Conservation (phyloP, 345 rosid genomes). For the Populus simonii region DNA sequence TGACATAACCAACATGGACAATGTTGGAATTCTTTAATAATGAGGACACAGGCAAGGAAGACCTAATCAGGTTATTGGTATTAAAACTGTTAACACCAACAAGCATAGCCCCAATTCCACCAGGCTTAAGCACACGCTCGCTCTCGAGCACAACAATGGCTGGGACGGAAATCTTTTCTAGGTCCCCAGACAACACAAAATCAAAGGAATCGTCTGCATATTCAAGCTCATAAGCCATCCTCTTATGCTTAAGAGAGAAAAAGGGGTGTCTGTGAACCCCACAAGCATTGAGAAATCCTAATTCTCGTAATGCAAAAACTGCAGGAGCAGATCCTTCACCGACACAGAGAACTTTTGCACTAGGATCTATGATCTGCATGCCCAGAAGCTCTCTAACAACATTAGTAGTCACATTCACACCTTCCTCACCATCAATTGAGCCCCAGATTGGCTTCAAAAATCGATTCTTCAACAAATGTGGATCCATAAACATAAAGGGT, state of each 20-base stretch:
- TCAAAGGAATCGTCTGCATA: constrained; percentile 62
- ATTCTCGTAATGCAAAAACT: constrained; percentile 45
- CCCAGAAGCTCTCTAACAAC: constrained; percentile 55
- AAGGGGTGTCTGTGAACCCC: constrained; percentile 51
- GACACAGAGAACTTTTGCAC: constrained; percentile 64
- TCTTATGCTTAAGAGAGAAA: constrained; percentile 60
- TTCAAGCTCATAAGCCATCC: constrained; percentile 51
- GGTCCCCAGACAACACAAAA: constrained; percentile 65
- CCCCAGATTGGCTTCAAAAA: constrained; percentile 47
- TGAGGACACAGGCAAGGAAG: constrained; percentile 71
- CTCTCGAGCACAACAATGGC: constrained; percentile 76
- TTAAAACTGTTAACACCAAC: constrained; percentile 42
- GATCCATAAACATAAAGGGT: constrained; percentile 29
- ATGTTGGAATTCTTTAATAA: constrained; percentile 61
- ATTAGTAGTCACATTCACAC: constrained; percentile 40
- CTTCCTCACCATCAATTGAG: constrained; percentile 46
- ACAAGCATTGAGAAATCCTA: constrained; percentile 52
- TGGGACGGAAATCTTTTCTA: constrained; percentile 61
- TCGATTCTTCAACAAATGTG: constrained; percentile 26
- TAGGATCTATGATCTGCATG: constrained; percentile 43
- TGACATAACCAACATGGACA: constrained; percentile 58
- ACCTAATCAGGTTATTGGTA: constrained; percentile 58
- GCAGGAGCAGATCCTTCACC: constrained; percentile 66
- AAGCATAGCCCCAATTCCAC: constrained; percentile 84
- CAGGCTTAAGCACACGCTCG: constrained; percentile 74